These are phyloP conservation scores for Serendipita sp. DNA, from an alignment of 768 basidiomycete species.

Conservation along the genomic window DNA sequence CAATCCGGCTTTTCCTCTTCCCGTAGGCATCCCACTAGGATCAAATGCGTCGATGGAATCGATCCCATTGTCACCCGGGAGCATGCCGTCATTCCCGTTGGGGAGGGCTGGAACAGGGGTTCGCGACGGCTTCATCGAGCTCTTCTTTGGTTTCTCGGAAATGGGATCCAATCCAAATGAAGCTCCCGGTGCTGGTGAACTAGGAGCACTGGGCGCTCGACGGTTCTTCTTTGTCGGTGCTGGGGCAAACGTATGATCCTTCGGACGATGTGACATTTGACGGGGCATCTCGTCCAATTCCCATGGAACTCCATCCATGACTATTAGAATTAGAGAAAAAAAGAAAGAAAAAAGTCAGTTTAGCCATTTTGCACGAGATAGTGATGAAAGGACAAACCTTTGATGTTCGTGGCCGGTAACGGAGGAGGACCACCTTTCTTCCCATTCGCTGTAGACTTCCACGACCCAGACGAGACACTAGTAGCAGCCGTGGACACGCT, in stretches of 20 bases:
- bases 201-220: background rate
- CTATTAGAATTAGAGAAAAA: constrained; percentile 23
- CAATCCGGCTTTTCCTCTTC: background rate
- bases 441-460: background rate
- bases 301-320: constrained; percentile 66
- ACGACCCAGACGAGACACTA: constrained; percentile 44
- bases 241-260: background rate
- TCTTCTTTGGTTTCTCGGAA: constrained; percentile 41
- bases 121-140: background rate
- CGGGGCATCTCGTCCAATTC: constrained; percentile 55
- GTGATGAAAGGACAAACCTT: constrained; percentile 41
- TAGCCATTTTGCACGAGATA: background rate
- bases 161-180: constrained; percentile 48
- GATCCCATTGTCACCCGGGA: background rate
- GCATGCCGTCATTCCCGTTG: background rate
- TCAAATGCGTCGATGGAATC: background rate
- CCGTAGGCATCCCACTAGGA: background rate
- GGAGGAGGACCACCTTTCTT: constrained; percentile 13
- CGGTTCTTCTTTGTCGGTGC: background rate
- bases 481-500: constrained; percentile 72
- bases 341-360: background rate
- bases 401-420: constrained; percentile 43
- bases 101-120: background rate
- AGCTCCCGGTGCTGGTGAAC: background rate
- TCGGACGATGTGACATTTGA: constrained; percentile 41